phyloP scores from a whole-genome alignment of 192 early-diverging fungal species.

The Spinellus fusiger region DNA sequence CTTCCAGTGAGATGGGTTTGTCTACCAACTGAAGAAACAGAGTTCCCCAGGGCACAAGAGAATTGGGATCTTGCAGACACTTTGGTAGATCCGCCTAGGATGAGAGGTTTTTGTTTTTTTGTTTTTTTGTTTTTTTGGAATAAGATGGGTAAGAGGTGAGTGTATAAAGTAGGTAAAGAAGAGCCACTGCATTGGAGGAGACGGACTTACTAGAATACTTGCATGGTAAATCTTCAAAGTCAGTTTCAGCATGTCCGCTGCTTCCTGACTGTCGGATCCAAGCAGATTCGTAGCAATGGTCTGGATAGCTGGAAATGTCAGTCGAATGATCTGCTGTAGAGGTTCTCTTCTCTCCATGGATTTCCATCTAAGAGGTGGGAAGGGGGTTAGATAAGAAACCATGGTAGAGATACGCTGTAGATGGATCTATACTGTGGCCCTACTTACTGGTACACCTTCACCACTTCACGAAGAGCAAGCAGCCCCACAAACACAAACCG shows the following conservation, averaged over 20 bases:
- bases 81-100: constrained; percentile 45
- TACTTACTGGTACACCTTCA: constrained; percentile 70
- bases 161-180: background rate
- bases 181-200: no score
- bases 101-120: no score
- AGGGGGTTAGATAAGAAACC: background rate
- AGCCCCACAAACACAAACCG: constrained; percentile 70
- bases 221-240: constrained; percentile 78
- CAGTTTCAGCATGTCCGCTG: constrained; percentile 78
- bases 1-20: constrained; percentile 44
- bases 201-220: constrained; percentile 49
- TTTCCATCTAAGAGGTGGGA: constrained; percentile 47
- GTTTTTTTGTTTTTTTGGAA: background rate
- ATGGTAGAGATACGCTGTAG: background rate
- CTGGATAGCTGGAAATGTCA: constrained; percentile 72
- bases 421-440: background rate
- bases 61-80: constrained; percentile 57
- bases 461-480: constrained; percentile 68
- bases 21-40: constrained; percentile 76
- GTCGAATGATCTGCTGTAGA: constrained; percentile 63
- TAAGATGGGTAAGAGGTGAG: background rate
- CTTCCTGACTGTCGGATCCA: constrained; percentile 56
- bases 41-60: constrained; percentile 86
- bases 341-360: constrained; percentile 53
- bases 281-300: constrained; percentile 62